Base-by-base conservation (phyloP, 345 rosid species). In the Ricinus communis region DNA sequence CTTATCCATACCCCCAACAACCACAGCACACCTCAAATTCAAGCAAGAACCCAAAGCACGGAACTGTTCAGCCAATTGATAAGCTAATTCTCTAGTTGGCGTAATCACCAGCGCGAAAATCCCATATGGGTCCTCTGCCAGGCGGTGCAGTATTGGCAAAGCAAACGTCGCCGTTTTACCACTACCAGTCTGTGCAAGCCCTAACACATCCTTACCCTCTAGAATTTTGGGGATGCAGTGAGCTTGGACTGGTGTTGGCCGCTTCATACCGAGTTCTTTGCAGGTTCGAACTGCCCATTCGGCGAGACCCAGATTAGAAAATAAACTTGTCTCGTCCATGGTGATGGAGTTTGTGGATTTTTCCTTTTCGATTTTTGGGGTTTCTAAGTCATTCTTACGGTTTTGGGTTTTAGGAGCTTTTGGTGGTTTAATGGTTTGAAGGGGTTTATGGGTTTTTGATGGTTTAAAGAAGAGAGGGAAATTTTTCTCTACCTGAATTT, bases 111-210 rank as follows among this genome's bases (percentile, higher is more conserved):
- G 77, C 1, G 96, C 89, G 16, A 85, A 86, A 28, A 95, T 90
- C 21, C 99, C 98, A 56, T 80, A 95, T 0, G 94, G 99, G 54
- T 92, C 91, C 76, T 87, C 93, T 2, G 97, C 88, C 55, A 95
- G 79, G 4, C 85, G 85, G 69, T 92, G 85, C 68, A 95, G 87
- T 58, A 95, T 92, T 0, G 98, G 99, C 18, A 95, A 76, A n/a
- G 97, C 99, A 74, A 92, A 95, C 16, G 98, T 93, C 12, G 96
- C 99, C 12, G 98, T 92, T 83, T 95, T 95, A 27, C 98, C 98
- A 62, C 94, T 87, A 4, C 98, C 97, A 0, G 99, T 95, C 77
- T 92, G 96, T 5, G 98, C 98, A 63, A 95, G 83, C 0, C 98
- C 97, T 9, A 95, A 58, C 41, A 92, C 96, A 81, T 95, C 97